Evolutionary conservation across 2,329 filamentous ascomycete genomes (phyloP), one percentile per base, ranked within the genome.

Genomic region (Phyllachora maydis): DNA sequence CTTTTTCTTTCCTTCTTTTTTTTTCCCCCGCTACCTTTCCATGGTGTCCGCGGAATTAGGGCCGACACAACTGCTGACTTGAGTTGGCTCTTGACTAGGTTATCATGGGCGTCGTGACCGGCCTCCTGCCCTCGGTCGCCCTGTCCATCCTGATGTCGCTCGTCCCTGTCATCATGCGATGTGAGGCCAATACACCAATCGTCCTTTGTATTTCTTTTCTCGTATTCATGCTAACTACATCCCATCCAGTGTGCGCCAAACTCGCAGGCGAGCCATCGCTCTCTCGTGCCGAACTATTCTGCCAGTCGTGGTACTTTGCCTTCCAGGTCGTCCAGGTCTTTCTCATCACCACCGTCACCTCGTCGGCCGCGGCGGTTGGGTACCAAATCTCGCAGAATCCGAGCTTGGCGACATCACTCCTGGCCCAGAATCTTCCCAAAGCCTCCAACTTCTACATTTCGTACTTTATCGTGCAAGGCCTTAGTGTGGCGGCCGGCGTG

Each of bases 251-350:
- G 23, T 75, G 79, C 43, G 83, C 83, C 31, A 83, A 69, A 42
- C 46, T 77, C 17, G 63, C 77, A 21, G 88, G 88, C 26, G 77
- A 77, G 30, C 79, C 82, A 2, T 88, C 79, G 1, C 46, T 67
- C 5, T 73, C 81, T 2, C 63, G 74, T 8, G 70, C 91, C 10
- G 88, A 98, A 45, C 55, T 95, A 6, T 82, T 81, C 28, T 82
- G 79, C 0, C 81, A 95, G 42, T 88, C 83, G 39, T 76, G 69
- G 35, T 95, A 90, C 56, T 98, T 92, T 39, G 67, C 64, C 21
- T 90, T 90, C 52, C 79, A 88, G 45, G 68, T 95, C 20, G 59
- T 93, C 11, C 83, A 95, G 42, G 78, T 92, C 21, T 95, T 95
- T 52, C 52, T 95, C 27, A 67, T 95, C 23, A 71, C 78, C 0